Evolutionary conservation across 2,329 filamentous ascomycete species (phyloP), one percentile per base, ranked within the genome.

Genomic region (Myriosclerotinia scirpicola): DNA sequence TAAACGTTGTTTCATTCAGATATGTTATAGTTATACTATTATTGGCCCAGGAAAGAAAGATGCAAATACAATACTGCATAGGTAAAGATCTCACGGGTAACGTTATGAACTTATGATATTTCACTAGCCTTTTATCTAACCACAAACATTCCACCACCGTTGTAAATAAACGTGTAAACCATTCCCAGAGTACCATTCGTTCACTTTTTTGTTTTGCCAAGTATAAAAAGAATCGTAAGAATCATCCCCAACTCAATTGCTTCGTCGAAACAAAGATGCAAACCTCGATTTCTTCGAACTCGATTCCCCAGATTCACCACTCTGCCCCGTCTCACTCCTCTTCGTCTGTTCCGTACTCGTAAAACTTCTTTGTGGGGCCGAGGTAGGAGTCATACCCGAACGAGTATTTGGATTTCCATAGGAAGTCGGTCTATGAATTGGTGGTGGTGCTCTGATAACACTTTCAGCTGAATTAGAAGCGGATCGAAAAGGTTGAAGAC

Each of bases 401-500:
- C 34, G n/a, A 11, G 14, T 38, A 1, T 30, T 7, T 4, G 44
- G 44, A 26, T 48, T 9, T 38, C 20, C 30, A n/a, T 50, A 26
- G n/a, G 58, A 60, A 38, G n/a, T 36, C 20, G 44, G 58, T 17
- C 58, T 17, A 14, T 48, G 34, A 22, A 38, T 42, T 48, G 14
- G 46, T 2, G 30, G 14, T 38, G 58, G 58, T 26, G 44, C n/a
- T 36, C 42, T 50, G 36, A 50, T 38, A 8, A 50, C 8, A 54
- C 54, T 60, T 34, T 58, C 46, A 8, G 34, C 40, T 12, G 64
- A 60, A n/a, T 15, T 50, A 17, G 54, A 65, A 14, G 46, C 54
- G 12, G 54, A 65, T n/a, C 38, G 64, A 54, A 73, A 63, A 15
- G 68, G 70, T 30, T 68, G 53, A n/a, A 73, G 44, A 2, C 69